Percentiles rank a stretch among this genome's conserved stretches.
phyloP scores from a whole-genome alignment of 495 filamentous ascomycete species.

The Annulohypoxylon nitens region DNA sequence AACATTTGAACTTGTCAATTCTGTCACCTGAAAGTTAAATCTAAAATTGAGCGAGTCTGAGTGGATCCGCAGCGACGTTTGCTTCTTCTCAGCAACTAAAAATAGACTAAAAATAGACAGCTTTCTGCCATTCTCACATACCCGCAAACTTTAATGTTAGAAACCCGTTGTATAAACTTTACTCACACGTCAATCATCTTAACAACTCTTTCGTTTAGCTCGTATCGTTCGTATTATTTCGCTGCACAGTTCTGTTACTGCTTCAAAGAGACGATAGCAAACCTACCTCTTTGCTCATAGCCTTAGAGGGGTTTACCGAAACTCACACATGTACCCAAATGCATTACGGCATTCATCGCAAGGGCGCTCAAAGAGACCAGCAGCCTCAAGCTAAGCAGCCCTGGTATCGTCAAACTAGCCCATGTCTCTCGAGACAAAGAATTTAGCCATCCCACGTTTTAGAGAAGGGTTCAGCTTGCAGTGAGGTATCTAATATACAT shows the following conservation, averaged over 20 bases:
- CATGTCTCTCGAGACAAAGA: not conserved
- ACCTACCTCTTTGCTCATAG: slow-evolving; percentile 11
- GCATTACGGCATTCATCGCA: not conserved
- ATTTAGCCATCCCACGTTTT: not conserved
- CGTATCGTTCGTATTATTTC: not conserved
- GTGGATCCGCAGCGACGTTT: slow-evolving; percentile 20
- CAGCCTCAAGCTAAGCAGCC: not conserved
- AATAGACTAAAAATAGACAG: slow-evolving; percentile 41
- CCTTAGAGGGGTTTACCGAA: slow-evolving; percentile 10
- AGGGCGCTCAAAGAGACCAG: slow-evolving; percentile 1
- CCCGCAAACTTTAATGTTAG: not conserved
- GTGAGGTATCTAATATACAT: too few relatives aligned
- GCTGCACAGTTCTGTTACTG: not conserved
- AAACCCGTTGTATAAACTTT: not conserved
- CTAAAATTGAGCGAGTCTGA: slow-evolving; percentile 20
- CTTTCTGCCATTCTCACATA: slow-evolving; percentile 23
- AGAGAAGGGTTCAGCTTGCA: too few relatives aligned
- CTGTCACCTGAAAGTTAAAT: slow-evolving; percentile 13
- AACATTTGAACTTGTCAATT: not conserved
- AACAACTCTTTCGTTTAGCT: not conserved
- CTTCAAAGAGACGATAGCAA: not conserved
- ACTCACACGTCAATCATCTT: not conserved
- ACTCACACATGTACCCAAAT: slow-evolving; percentile 8
- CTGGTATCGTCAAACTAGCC: not conserved
- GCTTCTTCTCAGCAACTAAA: slow-evolving; percentile 32